Conservation (phyloP, 352 stramenopile genomes). For the Globisporangium recalcitrans region DNA sequence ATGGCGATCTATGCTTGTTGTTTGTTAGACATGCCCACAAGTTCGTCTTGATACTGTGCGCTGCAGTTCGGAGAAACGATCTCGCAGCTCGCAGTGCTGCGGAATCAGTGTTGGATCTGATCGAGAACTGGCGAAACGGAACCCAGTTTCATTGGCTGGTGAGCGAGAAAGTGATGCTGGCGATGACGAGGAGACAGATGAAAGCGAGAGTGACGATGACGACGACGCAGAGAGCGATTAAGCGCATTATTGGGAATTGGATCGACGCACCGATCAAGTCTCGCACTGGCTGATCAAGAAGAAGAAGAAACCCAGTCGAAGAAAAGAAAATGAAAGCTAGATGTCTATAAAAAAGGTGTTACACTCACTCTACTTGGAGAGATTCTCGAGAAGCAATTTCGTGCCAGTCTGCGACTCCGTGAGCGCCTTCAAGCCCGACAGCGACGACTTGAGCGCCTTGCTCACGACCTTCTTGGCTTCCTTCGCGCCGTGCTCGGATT, state of each 20-base stretch:
- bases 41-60: neutral
- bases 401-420: slow-evolving; percentile 59
- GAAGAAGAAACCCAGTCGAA: slow-evolving; percentile 15
- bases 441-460: slow-evolving; percentile 57
- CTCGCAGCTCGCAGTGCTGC: slow-evolving; percentile 40
- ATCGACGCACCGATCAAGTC: too few species aligned
- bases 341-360: slow-evolving; percentile 18
- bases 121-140: slow-evolving; percentile 39
- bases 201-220: slow-evolving; percentile 15
- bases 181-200: slow-evolving; percentile 21
- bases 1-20: neutral
- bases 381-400: slow-evolving; percentile 82
- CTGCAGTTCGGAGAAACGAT: slow-evolving; percentile 58
- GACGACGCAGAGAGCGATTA: slow-evolving; percentile 9
- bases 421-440: slow-evolving; percentile 57
- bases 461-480: slow-evolving; percentile 47
- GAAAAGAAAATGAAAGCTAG: slow-evolving; percentile 18
- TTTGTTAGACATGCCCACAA: neutral
- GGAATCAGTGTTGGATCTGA: slow-evolving; percentile 31
- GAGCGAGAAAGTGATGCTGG: slow-evolving; percentile 16
- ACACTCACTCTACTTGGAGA: slow-evolving; percentile 35
- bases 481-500: slow-evolving; percentile 47
- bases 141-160: slow-evolving; percentile 22
- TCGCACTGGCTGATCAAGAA: too few species aligned
- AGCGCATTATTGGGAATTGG: neutral